phyloP scores from a whole-genome alignment of 345 rosid species.

The Gossypium raimondii region DNA sequence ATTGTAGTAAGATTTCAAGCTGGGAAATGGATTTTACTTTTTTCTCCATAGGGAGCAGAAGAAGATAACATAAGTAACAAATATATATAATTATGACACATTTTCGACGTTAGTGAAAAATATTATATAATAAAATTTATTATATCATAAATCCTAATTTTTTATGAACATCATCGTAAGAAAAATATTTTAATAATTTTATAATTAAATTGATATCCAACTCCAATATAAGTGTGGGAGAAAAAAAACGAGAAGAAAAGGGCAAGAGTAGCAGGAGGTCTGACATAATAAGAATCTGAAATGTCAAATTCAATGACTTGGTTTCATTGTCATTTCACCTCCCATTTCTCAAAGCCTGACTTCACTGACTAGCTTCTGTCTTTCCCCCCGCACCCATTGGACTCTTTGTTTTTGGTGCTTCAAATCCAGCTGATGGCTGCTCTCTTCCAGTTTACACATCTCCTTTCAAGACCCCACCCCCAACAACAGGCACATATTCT shows the following conservation, averaged over 20 bases:
- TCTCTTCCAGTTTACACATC: neutral
- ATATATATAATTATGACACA: no score
- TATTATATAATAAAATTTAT: no score
- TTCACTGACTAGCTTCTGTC: neutral
- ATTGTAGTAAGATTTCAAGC: slow-evolving; percentile 26
- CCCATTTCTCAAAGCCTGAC: neutral
- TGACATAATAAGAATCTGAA: slow-evolving; percentile 65
- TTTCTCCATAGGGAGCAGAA: no score
- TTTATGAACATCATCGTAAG: no score
- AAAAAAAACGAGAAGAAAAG: neutral
- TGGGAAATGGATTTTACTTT: slow-evolving; percentile 18
- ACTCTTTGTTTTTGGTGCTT: slow-evolving; percentile 10
- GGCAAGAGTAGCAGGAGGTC: slow-evolving; percentile 10
- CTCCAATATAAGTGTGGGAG: neutral
- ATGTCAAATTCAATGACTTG: slow-evolving; percentile 51
- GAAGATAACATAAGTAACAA: no score
- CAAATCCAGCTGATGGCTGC: neutral
- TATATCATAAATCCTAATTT: no score
- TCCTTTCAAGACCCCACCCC: neutral
- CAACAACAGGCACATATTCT: slow-evolving; percentile 24
- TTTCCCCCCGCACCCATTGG: slow-evolving; percentile 20
- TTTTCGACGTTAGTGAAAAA: no score
- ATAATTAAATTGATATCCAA: no score
- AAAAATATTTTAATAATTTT: no score
- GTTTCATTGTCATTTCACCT: slow-evolving; percentile 32